phyloP scores from a whole-genome alignment of 169 alveolate species.

The Plasmodium chabaudi region DNA sequence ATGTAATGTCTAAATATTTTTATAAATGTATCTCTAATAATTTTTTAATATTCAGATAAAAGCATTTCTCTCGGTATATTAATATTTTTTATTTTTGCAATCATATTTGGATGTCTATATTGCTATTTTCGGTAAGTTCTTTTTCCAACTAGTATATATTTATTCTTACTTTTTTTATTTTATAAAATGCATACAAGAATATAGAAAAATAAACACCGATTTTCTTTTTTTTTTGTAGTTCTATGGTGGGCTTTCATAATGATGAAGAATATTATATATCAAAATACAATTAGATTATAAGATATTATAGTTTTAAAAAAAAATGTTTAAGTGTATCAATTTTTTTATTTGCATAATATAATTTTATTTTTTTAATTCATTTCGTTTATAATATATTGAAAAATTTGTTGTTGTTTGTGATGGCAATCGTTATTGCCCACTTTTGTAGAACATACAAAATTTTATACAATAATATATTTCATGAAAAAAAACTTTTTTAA shows the following conservation, averaged over 20 bases:
- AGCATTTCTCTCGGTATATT: slow-evolving; percentile 50
- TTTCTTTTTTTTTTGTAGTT: slow-evolving; percentile 20
- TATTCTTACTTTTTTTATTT: neutral
- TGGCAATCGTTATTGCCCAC: too few relatives aligned
- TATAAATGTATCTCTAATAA: neutral
- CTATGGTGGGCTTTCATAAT: slow-evolving; percentile 52
- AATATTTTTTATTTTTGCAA: slow-evolving; percentile 32
- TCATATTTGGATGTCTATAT: slow-evolving; percentile 53
- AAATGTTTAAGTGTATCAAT: neutral
- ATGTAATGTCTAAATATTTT: too few relatives aligned
- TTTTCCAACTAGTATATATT: slow-evolving; percentile 11
- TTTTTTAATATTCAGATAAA: slow-evolving; percentile 32
- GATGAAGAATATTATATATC: slow-evolving; percentile 72
- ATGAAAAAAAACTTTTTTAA: too few relatives aligned
- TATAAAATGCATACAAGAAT: neutral
- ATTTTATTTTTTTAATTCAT: too few relatives aligned
- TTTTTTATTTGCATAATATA: neutral
- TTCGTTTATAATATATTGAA: too few relatives aligned
- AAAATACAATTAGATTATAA: slow-evolving; percentile 13
- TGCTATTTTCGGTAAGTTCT: slow-evolving; percentile 64
- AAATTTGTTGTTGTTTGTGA: too few relatives aligned
- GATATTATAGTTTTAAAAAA: neutral
- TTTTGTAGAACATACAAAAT: too few relatives aligned
- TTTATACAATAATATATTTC: too few relatives aligned
- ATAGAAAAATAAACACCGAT: slow-evolving; percentile 13